Base-by-base conservation (phyloP, 1,284 basidiomycete genomes). In the Leccinum idahoense region DNA sequence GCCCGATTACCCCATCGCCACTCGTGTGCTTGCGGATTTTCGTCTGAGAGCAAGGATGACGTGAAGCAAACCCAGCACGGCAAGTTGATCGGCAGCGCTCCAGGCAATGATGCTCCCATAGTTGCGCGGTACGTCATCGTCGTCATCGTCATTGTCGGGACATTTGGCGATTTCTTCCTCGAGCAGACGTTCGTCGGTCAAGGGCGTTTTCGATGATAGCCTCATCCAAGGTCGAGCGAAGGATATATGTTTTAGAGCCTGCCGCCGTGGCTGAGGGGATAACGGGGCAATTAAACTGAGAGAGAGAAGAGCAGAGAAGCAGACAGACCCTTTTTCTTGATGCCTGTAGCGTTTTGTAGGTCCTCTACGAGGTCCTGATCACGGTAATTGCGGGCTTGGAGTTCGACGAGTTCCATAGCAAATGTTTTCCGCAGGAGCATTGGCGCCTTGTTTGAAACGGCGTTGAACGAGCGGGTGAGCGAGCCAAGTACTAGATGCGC, bases 191-290 rank as follows among this genome's bases (percentile, higher is more conserved):
- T 80, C 79, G 60, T 89, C 81, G 0, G 82, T 81, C 10, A 81
- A 69, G 4, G 0, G 89, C 86, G 41, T 79, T 75, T 62, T 84
- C 84, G 55, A 92, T 85, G 56, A 92, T 76, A 10, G 70, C 64
- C 0, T 81, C 72, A 63, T 89, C 75, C 12, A 92, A 79, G 0
- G 74, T 75, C 0, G 88, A 90, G 53, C 90, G 86, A n/a, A 92
- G 76, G 57, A 92, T 88, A 70, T 88, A 93, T 7, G 84, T 84
- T 70, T 90, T 91, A 2, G 87, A 86, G 5, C 87, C 85, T 1
- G 81, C 69, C 1, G 81, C 76, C 2, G 82, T 76, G 53, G 81
- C 87, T 88, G 49, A 53, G 55, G 55, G 11, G 15, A 23, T 18
- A 35, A 56, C n/a, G 7, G 12, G 20, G n/a, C 7, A 10, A 68